A percentile compares a stretch with the other conserved stretches of the same genome.
phyloP scores from a whole-genome alignment of 2,329 filamentous ascomycete genomes.

The Aspergillus nomiae region DNA sequence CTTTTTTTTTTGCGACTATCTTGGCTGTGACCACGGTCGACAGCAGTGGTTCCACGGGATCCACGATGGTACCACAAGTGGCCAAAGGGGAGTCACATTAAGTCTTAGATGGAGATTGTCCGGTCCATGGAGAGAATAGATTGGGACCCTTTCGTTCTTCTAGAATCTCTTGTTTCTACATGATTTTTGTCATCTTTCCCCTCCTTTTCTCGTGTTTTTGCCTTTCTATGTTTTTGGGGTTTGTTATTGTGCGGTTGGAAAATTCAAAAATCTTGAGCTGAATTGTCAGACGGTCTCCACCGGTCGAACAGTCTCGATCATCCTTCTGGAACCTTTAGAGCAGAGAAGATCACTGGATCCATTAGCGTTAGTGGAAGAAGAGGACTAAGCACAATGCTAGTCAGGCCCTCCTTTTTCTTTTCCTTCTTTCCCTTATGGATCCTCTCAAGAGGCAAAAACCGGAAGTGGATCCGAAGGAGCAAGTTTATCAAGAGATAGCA shows the following conservation, averaged over 20 bases:
- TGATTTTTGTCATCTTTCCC: background rate
- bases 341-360: slow-evolving; percentile 7
- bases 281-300: background rate
- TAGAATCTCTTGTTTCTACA: background rate
- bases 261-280: background rate
- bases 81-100: slow-evolving; percentile 13
- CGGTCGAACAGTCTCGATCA: slow-evolving; percentile 13
- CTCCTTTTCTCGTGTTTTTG: background rate
- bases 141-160: background rate
- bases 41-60: slow-evolving; percentile 25
- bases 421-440: background rate
- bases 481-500: slow-evolving; percentile 11
- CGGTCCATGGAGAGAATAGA: background rate
- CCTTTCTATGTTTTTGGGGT: background rate
- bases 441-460: slow-evolving; percentile 14
- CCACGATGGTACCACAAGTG: slow-evolving; percentile 26
- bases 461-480: slow-evolving; percentile 15
- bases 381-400: background rate
- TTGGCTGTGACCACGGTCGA: slow-evolving; percentile 17
- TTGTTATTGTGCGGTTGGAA: background rate
- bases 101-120: slow-evolving; percentile 6
- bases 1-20: slow-evolving; percentile 16
- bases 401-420: background rate
- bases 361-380: background rate
- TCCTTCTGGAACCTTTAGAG: slow-evolving; percentile 19